These are phyloP conservation scores for Penicillium sp. DNA, from an alignment of 2,329 filamentous ascomycete genomes.

Conservation along the genomic window DNA sequence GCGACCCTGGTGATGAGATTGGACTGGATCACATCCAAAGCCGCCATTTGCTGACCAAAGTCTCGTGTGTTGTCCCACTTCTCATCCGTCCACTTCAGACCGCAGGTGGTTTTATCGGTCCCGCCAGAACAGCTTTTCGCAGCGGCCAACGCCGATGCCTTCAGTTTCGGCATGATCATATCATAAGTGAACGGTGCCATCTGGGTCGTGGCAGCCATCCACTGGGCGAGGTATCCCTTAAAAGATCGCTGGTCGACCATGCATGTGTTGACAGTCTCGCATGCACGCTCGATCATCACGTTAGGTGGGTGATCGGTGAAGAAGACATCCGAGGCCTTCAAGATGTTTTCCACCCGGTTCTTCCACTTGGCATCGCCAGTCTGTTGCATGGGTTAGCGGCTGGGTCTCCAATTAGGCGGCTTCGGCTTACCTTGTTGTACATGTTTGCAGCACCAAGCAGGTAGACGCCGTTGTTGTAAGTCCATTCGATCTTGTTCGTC, in stretches of 20 bases:
- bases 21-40: slow-evolving; percentile 35
- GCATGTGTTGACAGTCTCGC: slow-evolving; percentile 55
- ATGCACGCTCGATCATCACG: slow-evolving; percentile 59
- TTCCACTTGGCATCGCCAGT: slow-evolving; percentile 54
- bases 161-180: slow-evolving; percentile 53
- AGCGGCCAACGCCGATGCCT: slow-evolving; percentile 53
- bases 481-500: slow-evolving; percentile 55
- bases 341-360: slow-evolving; percentile 49
- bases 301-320: slow-evolving; percentile 42
- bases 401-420: too few species aligned
- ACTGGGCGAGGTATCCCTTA: slow-evolving; percentile 64
- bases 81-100: slow-evolving; percentile 40
- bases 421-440: slow-evolving; percentile 51
- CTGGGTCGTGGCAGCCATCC: slow-evolving; percentile 57
- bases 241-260: slow-evolving; percentile 64
- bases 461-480: slow-evolving; percentile 56
- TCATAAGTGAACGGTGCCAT: slow-evolving; percentile 57
- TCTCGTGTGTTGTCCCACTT: slow-evolving; percentile 39
- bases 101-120: slow-evolving; percentile 40
- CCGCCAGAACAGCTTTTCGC: slow-evolving; percentile 54
- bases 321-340: slow-evolving; percentile 55
- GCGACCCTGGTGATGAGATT: slow-evolving; percentile 32
- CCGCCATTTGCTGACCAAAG: slow-evolving; percentile 43
- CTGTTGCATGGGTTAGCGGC: slow-evolving; percentile 14
- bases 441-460: slow-evolving; percentile 56